phyloP scores from a whole-genome alignment of 352 stramenopile genomes.

The Globisporangium canariense region DNA sequence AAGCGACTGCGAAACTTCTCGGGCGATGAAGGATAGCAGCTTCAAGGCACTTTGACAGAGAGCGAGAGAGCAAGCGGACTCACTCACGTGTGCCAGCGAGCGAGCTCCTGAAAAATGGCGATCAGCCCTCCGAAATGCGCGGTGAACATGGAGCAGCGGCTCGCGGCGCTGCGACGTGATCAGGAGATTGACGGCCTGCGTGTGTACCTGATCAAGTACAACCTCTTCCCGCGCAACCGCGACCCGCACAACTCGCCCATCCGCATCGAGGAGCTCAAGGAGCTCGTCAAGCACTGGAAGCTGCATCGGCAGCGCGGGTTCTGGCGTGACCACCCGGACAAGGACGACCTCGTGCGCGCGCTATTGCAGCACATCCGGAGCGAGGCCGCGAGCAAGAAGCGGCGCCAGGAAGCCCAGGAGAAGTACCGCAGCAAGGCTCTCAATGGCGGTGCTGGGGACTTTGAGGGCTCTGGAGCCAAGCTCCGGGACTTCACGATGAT shows the following conservation, averaged over 20 bases:
- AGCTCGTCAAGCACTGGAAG: constrained; percentile 91
- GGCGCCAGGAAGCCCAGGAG: constrained; percentile 74
- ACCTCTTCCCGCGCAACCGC: constrained; percentile 79
- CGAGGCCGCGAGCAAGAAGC: constrained; percentile 77
- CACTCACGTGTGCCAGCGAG: too few species aligned
- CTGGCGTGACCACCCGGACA: constrained; percentile 87
- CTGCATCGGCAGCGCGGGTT: constrained; percentile 87
- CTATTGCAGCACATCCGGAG: constrained; percentile 83
- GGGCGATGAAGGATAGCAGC: not conserved
- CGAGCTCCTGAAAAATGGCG: constrained; percentile 34
- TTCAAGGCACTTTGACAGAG: not conserved
- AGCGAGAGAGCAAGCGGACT: not conserved
- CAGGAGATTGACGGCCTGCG: constrained; percentile 82
- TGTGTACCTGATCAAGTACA: constrained; percentile 86
- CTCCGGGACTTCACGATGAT: constrained; percentile 64
- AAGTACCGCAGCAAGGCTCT: constrained; percentile 56
- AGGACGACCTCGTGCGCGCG: constrained; percentile 86
- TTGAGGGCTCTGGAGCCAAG: constrained; percentile 22
- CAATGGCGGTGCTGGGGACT: constrained; percentile 19
- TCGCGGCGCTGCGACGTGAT: constrained; percentile 70
- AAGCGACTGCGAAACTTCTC: not conserved
- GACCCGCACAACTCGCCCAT: constrained; percentile 86
- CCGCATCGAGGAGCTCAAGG: constrained; percentile 88
- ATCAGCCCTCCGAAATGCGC: constrained; percentile 80
- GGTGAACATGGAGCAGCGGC: constrained; percentile 83